Conservation (phyloP, 768 basidiomycete species). For the Mrakia hoshinonis region DNA sequence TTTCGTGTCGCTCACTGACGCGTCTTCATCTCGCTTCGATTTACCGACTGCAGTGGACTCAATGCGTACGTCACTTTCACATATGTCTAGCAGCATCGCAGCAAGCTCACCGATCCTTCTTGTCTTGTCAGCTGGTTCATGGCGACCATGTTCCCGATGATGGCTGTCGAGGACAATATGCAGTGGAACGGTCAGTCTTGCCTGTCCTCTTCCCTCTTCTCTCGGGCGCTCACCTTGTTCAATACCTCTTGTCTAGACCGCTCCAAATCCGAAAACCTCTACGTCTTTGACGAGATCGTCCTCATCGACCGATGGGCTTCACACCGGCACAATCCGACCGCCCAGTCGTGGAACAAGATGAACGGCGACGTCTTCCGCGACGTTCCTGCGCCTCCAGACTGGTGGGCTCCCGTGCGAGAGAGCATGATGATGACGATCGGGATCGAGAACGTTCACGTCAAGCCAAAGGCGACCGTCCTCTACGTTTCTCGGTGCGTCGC, state of each 20-base stretch:
- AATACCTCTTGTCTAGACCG: constrained; percentile 11
- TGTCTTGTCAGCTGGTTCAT: constrained; percentile 25
- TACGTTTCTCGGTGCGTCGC: constrained; percentile 11
- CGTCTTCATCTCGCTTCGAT: no score
- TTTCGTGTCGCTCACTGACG: no score
- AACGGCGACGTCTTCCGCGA: constrained; percentile 26
- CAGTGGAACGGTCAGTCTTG: constrained; percentile 27
- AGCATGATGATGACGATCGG: constrained; percentile 29
- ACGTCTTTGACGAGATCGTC: constrained; percentile 29
- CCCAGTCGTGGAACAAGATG: constrained; percentile 29
- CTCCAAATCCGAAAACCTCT: constrained; percentile 22
- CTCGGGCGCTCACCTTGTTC: not conserved
- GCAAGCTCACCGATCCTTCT: no score
- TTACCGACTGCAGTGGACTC: constrained; percentile 4
- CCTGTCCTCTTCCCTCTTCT: not conserved
- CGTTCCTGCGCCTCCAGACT: constrained; percentile 18
- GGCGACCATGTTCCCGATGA: constrained; percentile 29
- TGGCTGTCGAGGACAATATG: constrained; percentile 27
- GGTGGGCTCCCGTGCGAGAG: constrained; percentile 29
- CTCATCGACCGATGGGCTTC: constrained; percentile 30
- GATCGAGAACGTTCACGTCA: constrained; percentile 16
- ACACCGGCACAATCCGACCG: constrained; percentile 28
- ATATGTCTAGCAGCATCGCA: no score
- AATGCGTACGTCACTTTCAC: constrained; percentile 24
- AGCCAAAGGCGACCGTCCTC: constrained; percentile 13